These are phyloP conservation scores for Cytospora piceicola DNA, from an alignment of 2,329 filamentous ascomycete genomes.

Conservation along the genomic window DNA sequence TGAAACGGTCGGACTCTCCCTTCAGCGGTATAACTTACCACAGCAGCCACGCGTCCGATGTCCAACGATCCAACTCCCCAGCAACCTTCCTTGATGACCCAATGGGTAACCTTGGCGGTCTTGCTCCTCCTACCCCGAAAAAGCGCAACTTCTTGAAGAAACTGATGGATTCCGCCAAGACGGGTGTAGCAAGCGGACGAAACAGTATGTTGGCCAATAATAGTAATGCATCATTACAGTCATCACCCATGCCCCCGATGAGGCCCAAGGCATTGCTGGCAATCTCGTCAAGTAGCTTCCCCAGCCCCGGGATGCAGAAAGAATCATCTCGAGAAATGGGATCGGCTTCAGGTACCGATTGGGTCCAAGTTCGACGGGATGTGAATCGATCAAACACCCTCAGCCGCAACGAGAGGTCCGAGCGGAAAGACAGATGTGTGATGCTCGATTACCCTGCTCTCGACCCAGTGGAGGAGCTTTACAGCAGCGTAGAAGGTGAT, in stretches of 20 bases:
- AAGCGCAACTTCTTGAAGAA: conserved; percentile 95
- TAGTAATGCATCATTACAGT: conserved; percentile 49
- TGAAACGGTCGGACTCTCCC: conserved; percentile 62
- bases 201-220: conserved; percentile 79
- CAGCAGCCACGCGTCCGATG: conserved; percentile 77
- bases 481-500: conserved; percentile 84
- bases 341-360: conserved; percentile 69
- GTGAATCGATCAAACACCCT: conserved; percentile 94
- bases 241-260: conserved; percentile 49
- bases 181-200: conserved; percentile 84
- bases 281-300: conserved; percentile 37
- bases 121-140: conserved; percentile 73
- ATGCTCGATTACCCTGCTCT: conserved; percentile 92
- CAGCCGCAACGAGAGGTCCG: conserved; percentile 82
- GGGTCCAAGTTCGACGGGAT: conserved; percentile 96
- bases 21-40: conserved; percentile 87
- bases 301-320: conserved; percentile 39
- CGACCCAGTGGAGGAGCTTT: conserved; percentile 86
- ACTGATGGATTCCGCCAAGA: conserved; percentile 92
- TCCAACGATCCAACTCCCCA: conserved; percentile 64
- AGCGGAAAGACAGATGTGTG: conserved; percentile 85
- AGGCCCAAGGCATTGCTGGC: conserved; percentile 41
- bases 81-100: conserved; percentile 68
- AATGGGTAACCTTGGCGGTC: conserved; percentile 74
- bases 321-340: conserved; percentile 73